Evolutionary conservation across 306 rosid species (phyloP).

Genomic region (Echinosophora koreensis): DNA sequence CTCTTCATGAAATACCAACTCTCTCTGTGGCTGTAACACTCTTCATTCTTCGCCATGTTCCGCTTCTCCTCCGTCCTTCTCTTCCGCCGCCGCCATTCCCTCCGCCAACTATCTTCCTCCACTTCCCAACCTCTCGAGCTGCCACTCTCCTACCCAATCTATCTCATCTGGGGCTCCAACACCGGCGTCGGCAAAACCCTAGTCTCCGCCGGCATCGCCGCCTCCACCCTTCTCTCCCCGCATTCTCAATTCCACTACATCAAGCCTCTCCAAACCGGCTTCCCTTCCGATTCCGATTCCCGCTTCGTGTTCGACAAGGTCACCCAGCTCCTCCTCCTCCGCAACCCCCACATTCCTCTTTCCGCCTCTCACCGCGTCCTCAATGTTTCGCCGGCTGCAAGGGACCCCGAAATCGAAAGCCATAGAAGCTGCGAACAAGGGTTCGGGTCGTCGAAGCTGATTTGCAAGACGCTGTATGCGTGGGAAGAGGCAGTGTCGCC

Average conservation of each 20-base stretch:
- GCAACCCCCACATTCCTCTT: constrained; percentile 47
- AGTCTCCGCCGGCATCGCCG: constrained; percentile 88
- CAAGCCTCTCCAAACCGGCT: constrained; percentile 94
- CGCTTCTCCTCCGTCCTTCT: constrained; percentile 46
- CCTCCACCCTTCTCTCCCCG: constrained; percentile 63
- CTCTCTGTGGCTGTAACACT: background rate
- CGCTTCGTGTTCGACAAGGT: constrained; percentile 69
- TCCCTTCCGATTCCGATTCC: constrained; percentile 89
- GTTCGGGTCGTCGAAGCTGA: constrained; percentile 53
- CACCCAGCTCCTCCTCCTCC: constrained; percentile 56
- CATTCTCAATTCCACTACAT: constrained; percentile 69
- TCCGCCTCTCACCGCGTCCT: constrained; percentile 68
- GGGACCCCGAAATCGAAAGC: background rate
- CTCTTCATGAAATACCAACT: background rate
- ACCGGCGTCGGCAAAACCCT: constrained; percentile 95
- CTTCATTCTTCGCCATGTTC: constrained; percentile 30
- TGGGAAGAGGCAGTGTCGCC: constrained; percentile 92
- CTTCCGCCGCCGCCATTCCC: constrained; percentile 41
- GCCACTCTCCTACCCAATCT: constrained; percentile 82
- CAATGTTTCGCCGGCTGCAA: constrained; percentile 56
- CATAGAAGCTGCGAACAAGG: background rate
- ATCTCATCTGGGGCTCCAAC: constrained; percentile 85
- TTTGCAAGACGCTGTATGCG: constrained; percentile 86
- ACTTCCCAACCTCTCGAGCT: constrained; percentile 51
- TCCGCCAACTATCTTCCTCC: constrained; percentile 46